Base-by-base conservation (phyloP, 202 grass and related monocot genomes). In the Saccharum hybrid region DNA sequence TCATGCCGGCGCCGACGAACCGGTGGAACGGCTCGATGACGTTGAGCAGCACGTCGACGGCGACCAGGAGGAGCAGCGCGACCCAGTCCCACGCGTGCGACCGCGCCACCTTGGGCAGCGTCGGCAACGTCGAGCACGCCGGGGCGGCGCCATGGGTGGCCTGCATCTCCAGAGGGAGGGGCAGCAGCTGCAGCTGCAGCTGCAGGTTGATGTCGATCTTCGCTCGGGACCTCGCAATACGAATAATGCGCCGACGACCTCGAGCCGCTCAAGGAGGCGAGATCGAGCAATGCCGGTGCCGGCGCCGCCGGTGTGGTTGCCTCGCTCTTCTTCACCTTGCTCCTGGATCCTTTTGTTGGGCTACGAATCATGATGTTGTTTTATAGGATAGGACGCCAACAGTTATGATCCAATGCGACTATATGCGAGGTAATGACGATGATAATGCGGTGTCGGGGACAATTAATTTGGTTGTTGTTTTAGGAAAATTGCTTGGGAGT, bases 11-110 rank as follows among this genome's bases (percentile, higher is more conserved):
- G 61, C 85, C 96, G 31, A 98, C 85, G 86, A 95, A 98, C 4
- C 96, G 90, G 67, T 95, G 91, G 88, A 92, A 98, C 19, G 92
- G 92, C 83, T 98, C 92, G 52, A 98, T 93, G 60, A 63, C 10
- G 75, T 98, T 98, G 77, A 95, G 87, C 56, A 86, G 34, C 26
- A 31, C 90, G 2, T 93, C 90, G 6, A 65, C 26, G 21, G 72
- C 65, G 33, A 66, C 65, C 0, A 98, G 88, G 39, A 88, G 82
- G 7, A 88, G 16, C 57, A 98, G 88, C 52, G 84, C 90, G 21
- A 76, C 12, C 92, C 96, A 98, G 74, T 98, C 96, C 19, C 86
- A 84, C 69, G 83, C 48, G 72, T 98, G 92, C 38, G 61, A 56
- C 68, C 85, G 68, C 19, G 78, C 56, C n/a, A 95, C 57, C 30